Percentiles rank a stretch among this genome's conserved stretches.
These are phyloP conservation scores for Cochlearia excelsa DNA, from an alignment of 345 rosid genomes.

Conservation along the genomic window DNA sequence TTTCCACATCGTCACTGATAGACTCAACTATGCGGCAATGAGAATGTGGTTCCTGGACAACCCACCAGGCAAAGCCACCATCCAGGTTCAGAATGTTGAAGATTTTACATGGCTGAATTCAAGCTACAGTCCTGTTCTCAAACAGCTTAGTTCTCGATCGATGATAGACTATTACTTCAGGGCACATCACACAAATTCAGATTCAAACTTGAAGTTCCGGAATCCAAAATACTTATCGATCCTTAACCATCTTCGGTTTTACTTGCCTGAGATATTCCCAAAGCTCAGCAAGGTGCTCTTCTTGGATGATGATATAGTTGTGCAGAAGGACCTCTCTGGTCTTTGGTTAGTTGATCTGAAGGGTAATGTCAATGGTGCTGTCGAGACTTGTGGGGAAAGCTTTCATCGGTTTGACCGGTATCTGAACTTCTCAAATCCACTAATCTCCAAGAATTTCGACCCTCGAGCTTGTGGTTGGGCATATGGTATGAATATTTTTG, in stretches of 20 bases:
- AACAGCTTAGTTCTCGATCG: conserved; percentile 78
- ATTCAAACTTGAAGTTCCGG: conserved; percentile 80
- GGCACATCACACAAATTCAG: conserved; percentile 68
- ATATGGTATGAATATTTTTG: conserved; percentile 94
- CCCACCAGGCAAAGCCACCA: conserved; percentile 71
- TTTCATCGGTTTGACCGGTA: conserved; percentile 96
- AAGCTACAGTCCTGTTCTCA: conserved; percentile 95
- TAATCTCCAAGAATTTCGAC: conserved; percentile 76
- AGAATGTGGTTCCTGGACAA: conserved; percentile 95
- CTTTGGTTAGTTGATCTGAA: conserved; percentile 88
- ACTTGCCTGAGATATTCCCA: conserved; percentile 94
- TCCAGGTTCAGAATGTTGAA: conserved; percentile 91
- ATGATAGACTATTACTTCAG: conserved; percentile 94
- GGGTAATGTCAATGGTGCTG: conserved; percentile 97
- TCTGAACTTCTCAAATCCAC: conserved; percentile 96
- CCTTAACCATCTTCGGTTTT: conserved; percentile 94
- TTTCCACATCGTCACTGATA: conserved; percentile 90
- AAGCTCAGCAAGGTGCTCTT: conserved; percentile 84
- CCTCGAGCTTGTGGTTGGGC: conserved; percentile 99
- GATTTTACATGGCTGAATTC: conserved; percentile 93
- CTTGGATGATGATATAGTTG: conserved; percentile 92
- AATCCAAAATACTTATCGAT: conserved; percentile 96
- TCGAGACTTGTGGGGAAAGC: conserved; percentile 95
- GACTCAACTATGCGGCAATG: conserved; percentile 96
- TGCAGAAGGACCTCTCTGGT: conserved; percentile 78